These are phyloP conservation scores for Clausena lansium DNA, from an alignment of 345 rosid genomes.

Conservation along the genomic window DNA sequence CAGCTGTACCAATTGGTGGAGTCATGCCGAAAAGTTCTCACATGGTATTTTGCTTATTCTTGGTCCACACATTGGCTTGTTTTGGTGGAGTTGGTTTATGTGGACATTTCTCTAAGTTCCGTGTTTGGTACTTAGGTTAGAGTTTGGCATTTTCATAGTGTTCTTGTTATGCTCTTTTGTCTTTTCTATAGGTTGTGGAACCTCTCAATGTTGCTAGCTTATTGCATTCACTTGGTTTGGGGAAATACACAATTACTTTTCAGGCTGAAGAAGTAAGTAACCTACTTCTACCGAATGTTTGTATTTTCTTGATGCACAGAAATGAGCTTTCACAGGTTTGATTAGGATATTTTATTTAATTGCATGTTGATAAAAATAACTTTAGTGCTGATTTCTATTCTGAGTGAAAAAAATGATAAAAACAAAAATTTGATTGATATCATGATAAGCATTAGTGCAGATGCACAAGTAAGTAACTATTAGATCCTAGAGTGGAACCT, in stretches of 20 bases:
- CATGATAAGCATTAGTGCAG: neutral
- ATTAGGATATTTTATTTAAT: neutral
- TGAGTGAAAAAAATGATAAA: neutral
- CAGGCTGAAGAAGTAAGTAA: constrained; percentile 62
- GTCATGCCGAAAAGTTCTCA: constrained; percentile 16
- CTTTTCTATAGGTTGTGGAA: constrained; percentile 33
- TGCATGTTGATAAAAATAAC: neutral
- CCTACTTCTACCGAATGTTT: neutral
- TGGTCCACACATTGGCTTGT: neutral
- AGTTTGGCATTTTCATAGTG: neutral
- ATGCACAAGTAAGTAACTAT: neutral
- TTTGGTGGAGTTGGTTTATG: constrained; percentile 7
- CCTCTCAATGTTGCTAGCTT: constrained; percentile 32
- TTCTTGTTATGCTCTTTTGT: neutral
- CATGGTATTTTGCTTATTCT: constrained; percentile 29
- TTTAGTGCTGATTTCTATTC: too few relatives aligned
- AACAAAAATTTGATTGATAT: neutral
- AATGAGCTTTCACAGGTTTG: neutral
- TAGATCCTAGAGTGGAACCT: neutral
- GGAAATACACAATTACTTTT: constrained; percentile 40
- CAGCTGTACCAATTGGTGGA: constrained; percentile 14
- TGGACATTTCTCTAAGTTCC: neutral
- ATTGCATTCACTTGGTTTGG: constrained; percentile 52
- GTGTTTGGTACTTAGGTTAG: neutral
- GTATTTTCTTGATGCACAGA: neutral